A percentile compares a stretch with the other conserved stretches of the same genome.
phyloP scores from a whole-genome alignment of 176 grass and related monocot genomes.

The Hordeum vulgare region MorexV3_pseudomolecules_assembly NC_058519.1:56256081-56256580 shows the following conservation, averaged over 20 bases:
- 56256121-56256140: not conserved
- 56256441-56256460: not conserved
- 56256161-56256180: not conserved
- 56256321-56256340: not conserved
- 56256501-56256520: not conserved
- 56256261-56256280: not conserved
- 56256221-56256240: not conserved
- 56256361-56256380: conserved; percentile 26
- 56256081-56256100: not conserved
- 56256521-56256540: not conserved
- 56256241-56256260: not conserved
- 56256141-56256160: not conserved
- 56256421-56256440: not conserved
- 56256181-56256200: not conserved
- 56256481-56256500: not conserved
- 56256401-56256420: not conserved
- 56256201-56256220: not conserved
- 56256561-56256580: conserved; percentile 14
- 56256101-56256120: not conserved
- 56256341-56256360: not conserved
- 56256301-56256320: not conserved
- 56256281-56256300: not conserved
- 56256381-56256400: not conserved
- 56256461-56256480: not conserved
- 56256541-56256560: not conserved